Conservation (phyloP, 768 basidiomycete genomes). For the Trametes gibbosa region DNA sequence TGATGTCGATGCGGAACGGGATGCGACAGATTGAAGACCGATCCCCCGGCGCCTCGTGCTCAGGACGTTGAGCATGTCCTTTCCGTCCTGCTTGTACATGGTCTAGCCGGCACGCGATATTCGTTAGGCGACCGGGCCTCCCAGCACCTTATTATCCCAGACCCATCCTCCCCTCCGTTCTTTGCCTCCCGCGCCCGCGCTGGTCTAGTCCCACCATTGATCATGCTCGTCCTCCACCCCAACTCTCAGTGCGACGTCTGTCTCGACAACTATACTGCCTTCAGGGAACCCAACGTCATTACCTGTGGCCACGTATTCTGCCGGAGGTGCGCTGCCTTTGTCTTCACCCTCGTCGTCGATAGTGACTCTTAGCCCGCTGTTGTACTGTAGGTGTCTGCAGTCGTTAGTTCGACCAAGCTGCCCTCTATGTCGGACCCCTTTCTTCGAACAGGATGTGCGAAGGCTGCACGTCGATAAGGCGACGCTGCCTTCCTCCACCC, state of each 20-base stretch:
- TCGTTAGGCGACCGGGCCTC: conserved; percentile 29
- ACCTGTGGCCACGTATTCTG: conserved; percentile 73
- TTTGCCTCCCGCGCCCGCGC: conserved; percentile 23
- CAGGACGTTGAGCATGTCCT: conserved; percentile 19
- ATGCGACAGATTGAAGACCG: conserved; percentile 25
- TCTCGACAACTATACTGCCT: conserved; percentile 56
- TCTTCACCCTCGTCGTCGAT: conserved; percentile 7
- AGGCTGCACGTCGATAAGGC: conserved; percentile 63
- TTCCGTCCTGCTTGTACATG: conserved; percentile 20
- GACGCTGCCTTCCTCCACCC: conserved; percentile 19
- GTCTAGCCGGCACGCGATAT: conserved; percentile 30
- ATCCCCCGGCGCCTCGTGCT: conserved; percentile 27
- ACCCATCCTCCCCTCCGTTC: conserved; percentile 2
- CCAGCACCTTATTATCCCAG: conserved; percentile 23
- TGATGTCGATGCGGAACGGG: conserved; percentile 19
- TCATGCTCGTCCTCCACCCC: conserved; percentile 65
- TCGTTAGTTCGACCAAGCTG: conserved; percentile 49
- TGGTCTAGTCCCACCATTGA: conserved; percentile 30
- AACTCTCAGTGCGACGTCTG: conserved; percentile 77
- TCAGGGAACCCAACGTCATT: conserved; percentile 61
- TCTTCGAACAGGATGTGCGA: conserved; percentile 44
- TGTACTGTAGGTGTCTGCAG: conserved; percentile 48
- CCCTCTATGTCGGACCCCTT: conserved; percentile 61
- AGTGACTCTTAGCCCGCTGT: neutral
- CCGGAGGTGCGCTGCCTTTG: conserved; percentile 20